Evolutionary conservation across 768 basidiomycete species (phyloP), one percentile per base, ranked within the genome.

Genomic region (Lepiota brunneoincarnata): DNA sequence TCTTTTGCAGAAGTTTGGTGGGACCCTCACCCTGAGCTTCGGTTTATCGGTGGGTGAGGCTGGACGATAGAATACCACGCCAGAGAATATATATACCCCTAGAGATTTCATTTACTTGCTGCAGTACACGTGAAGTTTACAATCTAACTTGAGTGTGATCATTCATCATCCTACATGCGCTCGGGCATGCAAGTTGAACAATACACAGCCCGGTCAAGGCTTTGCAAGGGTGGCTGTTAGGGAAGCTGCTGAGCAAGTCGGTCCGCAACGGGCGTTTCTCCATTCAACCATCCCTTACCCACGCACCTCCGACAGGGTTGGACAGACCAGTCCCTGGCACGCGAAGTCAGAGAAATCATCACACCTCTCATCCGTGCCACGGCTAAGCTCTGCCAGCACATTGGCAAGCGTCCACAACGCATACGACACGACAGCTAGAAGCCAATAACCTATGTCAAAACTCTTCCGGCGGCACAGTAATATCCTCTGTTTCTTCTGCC

Each of bases 401-500:
- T 26, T 41, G 39, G 50, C 41, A 42, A 42, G 40, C 34, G 40
- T 35, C 9, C 28, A 17, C 15, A n/a, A 21, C 42, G 14, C 21
- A 26, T 34, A 26, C 38, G 15, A 14, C 12, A 26, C 37, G 15
- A 50, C 49, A 34, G 20, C 5, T 23, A 24, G 31, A 5, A 42
- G 7, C n/a, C 20, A 12, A 14, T 6, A 47, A 18, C 42, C 63
- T 47, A 75, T 76, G 75, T 58, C 73, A 18, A 57, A 63, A 41
- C 63, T 89, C 53, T 82, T 90, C 58, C 77, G 80, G 47, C 79
- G 82, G 54, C 71, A 74, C 26, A 76, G 72, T 58, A 72, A 66
- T 54, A 65, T 75, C 35, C 68, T 71, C n/a, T 92, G 90, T 62
- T 91, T 84, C 65, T 92, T 86, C 73, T 92, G 90, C 68, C 77